phyloP scores from a whole-genome alignment of 78 protist species.

The Dictyostelium brefeldianum region DNA sequence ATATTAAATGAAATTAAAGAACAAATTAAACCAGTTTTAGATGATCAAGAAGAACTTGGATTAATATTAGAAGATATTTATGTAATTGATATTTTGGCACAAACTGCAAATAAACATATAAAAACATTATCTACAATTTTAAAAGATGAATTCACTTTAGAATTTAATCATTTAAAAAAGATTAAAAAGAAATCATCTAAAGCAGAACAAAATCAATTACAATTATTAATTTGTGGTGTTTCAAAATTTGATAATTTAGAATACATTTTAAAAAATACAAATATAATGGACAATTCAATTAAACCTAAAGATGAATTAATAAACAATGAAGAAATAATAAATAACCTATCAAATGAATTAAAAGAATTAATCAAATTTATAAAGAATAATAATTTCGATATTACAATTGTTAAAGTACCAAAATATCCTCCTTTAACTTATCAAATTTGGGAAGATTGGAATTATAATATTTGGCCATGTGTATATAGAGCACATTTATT shows the following conservation, averaged over 20 bases:
- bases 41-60: constrained; percentile 13
- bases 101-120: constrained; percentile 37
- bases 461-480: constrained; percentile 63
- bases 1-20: neutral
- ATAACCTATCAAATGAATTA: constrained; percentile 4
- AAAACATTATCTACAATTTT: neutral
- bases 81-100: constrained; percentile 8
- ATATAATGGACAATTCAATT: neutral
- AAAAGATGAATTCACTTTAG: neutral
- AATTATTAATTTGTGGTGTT: constrained; percentile 21
- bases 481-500: constrained; percentile 39
- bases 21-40: constrained; percentile 25
- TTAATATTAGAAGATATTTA: constrained; percentile 22
- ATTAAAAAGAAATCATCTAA: constrained; percentile 31
- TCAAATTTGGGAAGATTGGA: constrained; percentile 31
- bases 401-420: constrained; percentile 26
- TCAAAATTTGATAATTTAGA: neutral
- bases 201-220: neutral
- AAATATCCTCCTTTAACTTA: constrained; percentile 41
- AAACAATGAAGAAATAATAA: neutral
- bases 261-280: neutral
- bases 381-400: neutral
- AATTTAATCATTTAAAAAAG: constrained; percentile 53
- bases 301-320: neutral
- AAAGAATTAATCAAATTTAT: neutral